A percentile compares a stretch with the other conserved stretches of the same genome.
These are phyloP conservation scores for Striga asiatica DNA, from an alignment of 257 asterid genomes.

Conservation along the genomic window DNA sequence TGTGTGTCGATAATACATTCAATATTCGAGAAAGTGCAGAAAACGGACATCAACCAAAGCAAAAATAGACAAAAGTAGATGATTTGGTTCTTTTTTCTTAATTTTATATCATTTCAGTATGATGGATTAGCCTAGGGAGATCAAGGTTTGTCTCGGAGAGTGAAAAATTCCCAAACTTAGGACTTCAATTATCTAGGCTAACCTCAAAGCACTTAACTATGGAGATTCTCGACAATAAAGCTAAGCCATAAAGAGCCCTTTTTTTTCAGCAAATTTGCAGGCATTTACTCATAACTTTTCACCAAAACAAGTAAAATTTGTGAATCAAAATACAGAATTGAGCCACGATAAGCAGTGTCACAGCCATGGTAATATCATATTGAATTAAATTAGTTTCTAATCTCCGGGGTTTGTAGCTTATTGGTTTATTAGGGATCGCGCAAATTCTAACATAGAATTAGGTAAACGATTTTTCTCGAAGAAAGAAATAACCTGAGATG, in stretches of 20 bases:
- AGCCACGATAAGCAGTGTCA: background rate
- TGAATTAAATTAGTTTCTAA: background rate
- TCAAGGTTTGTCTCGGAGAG: too few relatives aligned
- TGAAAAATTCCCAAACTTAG: too few relatives aligned
- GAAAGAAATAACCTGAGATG: conserved; percentile 37
- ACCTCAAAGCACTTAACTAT: background rate
- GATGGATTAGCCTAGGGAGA: too few relatives aligned
- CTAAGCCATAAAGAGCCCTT: background rate
- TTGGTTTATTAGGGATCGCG: background rate
- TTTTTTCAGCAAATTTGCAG: background rate
- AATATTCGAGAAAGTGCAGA: background rate
- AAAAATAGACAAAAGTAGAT: background rate
- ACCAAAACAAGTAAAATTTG: background rate
- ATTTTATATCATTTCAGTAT: background rate
- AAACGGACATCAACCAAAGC: background rate
- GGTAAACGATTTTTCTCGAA: background rate
- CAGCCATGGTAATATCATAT: background rate
- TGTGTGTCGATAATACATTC: conserved; percentile 8
- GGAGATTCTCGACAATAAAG: background rate
- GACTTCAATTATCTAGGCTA: too few relatives aligned
- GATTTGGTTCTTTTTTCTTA: too few relatives aligned
- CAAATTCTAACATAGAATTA: background rate
- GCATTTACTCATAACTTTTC: background rate
- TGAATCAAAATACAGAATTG: background rate
- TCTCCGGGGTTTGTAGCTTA: background rate